Base-by-base conservation (phyloP, 192 early-diverging fungal species). In the Entomortierella lignicola region DNA sequence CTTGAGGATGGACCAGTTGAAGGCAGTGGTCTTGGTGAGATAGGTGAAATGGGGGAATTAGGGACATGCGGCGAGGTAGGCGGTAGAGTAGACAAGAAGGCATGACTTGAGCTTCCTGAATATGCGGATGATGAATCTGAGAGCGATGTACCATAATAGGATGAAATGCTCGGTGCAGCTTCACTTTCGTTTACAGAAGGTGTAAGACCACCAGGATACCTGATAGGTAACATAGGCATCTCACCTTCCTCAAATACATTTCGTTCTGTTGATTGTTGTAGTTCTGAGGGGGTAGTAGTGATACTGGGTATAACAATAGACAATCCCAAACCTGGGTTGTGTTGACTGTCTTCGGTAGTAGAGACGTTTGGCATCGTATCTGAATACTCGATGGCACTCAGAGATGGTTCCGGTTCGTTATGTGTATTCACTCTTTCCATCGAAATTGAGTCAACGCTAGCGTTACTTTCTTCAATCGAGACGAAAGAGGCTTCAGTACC, bases 221-320 rank as follows among this genome's bases (percentile, higher is more conserved):
- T 5, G 4, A 20, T 12, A 4, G 44, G 12, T 11, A 32, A 15
- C 27, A n/a, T n/a, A 3, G 30, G 66, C 12, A 30, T 54, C 39
- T 71, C 69, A 1, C 69, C 69, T 17, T 71, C 69, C 3, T 43
- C 50, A 21, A 62, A 55, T 5, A 10, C 4, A 27, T 25, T 29
- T 4, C 17, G 17, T 11, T 4, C 48, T 26, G 37, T 3, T 41
- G n/a, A 18, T 39, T 56, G 8, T 31, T 20, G 25, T 23, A 8
- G 4, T 39, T 62, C 55, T 27, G 64, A 53, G 0, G 30, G 52
- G 17, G 61, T 63, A 5, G 69, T 58, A 12, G 55, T 57, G 26
- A 71, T 63, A 2, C 37, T 44, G 53, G 69, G 69, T 63, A 63
- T 71, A 51, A 12, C 41, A 43, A 71, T 18, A 50, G 69, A 71